A percentile compares a stretch with the other conserved stretches of the same genome.
Evolutionary conservation across 345 rosid species (phyloP).

Genomic region (Pugionium cornutum): DNA sequence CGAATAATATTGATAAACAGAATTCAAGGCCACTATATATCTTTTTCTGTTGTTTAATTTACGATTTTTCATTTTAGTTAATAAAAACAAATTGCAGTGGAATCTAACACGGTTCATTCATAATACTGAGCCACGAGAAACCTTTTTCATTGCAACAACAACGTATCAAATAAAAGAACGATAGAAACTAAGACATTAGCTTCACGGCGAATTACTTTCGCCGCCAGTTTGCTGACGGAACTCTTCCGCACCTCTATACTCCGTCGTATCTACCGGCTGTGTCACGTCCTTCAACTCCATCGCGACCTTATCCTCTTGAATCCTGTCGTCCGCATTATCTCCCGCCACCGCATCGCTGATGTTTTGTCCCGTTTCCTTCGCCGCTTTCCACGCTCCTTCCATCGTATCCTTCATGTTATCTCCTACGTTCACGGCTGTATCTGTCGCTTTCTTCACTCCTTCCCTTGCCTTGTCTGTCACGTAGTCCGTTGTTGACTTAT

Average conservation of each 20-base stretch:
- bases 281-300: slow-evolving; percentile 41
- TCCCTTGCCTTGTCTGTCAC: slow-evolving; percentile 49
- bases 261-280: slow-evolving; percentile 51
- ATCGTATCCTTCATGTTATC: slow-evolving; percentile 42
- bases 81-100: neutral
- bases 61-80: too few species aligned
- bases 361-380: slow-evolving; percentile 42
- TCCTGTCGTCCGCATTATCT: slow-evolving; percentile 23
- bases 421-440: slow-evolving; percentile 41
- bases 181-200: neutral
- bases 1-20: too few species aligned
- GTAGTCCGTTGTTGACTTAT: slow-evolving; percentile 22
- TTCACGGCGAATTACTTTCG: slow-evolving; percentile 34
- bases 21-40: too few species aligned
- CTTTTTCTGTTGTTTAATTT: too few species aligned
- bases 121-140: slow-evolving; percentile 1
- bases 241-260: slow-evolving; percentile 52
- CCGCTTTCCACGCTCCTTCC: slow-evolving; percentile 56
- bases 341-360: slow-evolving; percentile 36
- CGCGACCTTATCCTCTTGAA: slow-evolving; percentile 44
- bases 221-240: slow-evolving; percentile 36
- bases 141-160: slow-evolving; percentile 3
- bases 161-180: neutral
- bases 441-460: slow-evolving; percentile 46
- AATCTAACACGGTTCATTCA: slow-evolving; percentile 16